A percentile compares a stretch with the other conserved stretches of the same genome.
These are phyloP conservation scores for Podospora anserina DNA, from an alignment of 495 filamentous ascomycete species.

Conservation along the genomic window DNA sequence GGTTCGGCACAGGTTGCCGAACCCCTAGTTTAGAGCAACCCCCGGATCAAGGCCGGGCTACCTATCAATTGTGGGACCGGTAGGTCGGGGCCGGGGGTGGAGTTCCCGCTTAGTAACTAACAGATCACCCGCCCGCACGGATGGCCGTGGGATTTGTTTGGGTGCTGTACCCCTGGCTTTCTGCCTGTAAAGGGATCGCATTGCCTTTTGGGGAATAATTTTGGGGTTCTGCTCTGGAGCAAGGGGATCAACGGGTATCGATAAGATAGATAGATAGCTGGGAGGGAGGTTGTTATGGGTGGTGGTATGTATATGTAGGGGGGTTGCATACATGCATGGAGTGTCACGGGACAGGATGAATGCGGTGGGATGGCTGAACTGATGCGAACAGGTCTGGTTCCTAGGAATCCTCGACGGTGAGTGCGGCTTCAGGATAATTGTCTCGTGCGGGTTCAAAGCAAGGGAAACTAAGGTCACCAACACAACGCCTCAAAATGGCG, in stretches of 20 bases:
- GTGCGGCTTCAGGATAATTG: not conserved
- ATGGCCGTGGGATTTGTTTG: too few species aligned
- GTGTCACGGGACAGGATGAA: not conserved
- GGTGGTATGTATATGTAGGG: too few species aligned
- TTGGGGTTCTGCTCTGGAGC: too few species aligned
- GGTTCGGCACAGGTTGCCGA: not conserved
- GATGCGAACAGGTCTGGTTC: not conserved
- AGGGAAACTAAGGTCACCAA: not conserved
- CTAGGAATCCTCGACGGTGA: not conserved
- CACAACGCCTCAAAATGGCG: not conserved
- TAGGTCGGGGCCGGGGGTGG: not conserved
- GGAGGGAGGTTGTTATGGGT: too few species aligned
- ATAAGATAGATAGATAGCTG: too few species aligned
- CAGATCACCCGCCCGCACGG: too few species aligned
- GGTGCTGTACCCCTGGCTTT: too few species aligned
- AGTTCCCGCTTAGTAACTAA: not conserved
- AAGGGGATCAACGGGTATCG: too few species aligned
- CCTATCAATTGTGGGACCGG: not conserved
- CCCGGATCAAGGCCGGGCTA: too few species aligned
- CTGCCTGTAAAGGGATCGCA: too few species aligned
- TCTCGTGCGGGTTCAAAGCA: not conserved
- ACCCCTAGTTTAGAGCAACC: not conserved
- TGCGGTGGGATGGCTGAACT: not conserved
- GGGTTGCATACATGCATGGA: not conserved
- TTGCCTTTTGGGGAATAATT: too few species aligned